Percentiles rank a stretch among this genome's conserved stretches.
These are phyloP conservation scores for Phytopythium ostracodes DNA, from an alignment of 352 stramenopile species.

Conservation along the genomic window DNA sequence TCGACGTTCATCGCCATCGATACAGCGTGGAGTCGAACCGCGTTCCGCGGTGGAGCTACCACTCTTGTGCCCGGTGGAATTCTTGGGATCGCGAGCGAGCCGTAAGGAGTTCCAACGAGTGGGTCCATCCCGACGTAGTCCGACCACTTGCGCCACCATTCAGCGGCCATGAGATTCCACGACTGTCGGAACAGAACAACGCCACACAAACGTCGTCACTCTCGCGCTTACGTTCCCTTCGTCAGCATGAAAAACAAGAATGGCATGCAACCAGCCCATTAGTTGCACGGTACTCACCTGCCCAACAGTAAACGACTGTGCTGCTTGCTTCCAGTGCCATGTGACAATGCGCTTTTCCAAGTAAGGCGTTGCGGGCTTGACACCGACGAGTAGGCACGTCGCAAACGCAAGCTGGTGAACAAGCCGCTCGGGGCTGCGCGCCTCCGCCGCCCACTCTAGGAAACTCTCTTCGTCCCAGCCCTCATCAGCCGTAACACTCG, in stretches of 20 bases:
- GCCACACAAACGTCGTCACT: constrained; percentile 4
- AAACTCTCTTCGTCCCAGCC: constrained; percentile 47
- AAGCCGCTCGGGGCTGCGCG: constrained; percentile 40
- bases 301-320: constrained; percentile 35
- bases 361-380: constrained; percentile 62
- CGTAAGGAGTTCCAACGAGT: constrained; percentile 58
- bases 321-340: constrained; percentile 65
- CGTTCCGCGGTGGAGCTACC: constrained; percentile 16
- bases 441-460: constrained; percentile 37
- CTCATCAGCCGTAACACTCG: constrained; percentile 28
- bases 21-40: neutral
- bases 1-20: constrained; percentile 13
- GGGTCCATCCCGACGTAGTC: constrained; percentile 62
- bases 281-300: constrained; percentile 30
- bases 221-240: neutral
- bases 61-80: constrained; percentile 39
- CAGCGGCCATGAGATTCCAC: constrained; percentile 70
- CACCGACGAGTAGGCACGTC: constrained; percentile 67
- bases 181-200: constrained; percentile 22
- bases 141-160: constrained; percentile 83
- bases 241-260: neutral
- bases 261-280: neutral
- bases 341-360: constrained; percentile 72
- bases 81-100: constrained; percentile 45
- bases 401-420: constrained; percentile 72